These are phyloP conservation scores for Davidsoniella eucalypti DNA, from an alignment of 2,329 filamentous ascomycete species.

Conservation along the genomic window DNA sequence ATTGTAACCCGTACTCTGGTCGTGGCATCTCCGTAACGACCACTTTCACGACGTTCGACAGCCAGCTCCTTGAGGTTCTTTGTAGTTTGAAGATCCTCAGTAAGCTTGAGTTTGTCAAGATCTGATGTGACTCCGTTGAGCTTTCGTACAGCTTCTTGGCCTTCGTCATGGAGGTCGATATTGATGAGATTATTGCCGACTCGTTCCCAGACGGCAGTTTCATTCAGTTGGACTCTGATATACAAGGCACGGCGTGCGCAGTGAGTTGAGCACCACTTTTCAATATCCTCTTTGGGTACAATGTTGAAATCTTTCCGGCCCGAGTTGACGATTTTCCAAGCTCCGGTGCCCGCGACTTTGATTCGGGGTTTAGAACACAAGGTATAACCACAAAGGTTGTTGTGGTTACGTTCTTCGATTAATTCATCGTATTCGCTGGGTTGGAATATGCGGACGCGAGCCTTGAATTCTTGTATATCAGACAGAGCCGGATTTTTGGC, in stretches of 20 bases:
- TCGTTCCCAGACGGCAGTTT: constrained; percentile 74
- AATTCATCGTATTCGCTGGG: constrained; percentile 80
- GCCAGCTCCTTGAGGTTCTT: constrained; percentile 29
- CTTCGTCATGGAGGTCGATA: constrained; percentile 53
- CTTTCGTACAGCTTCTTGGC: constrained; percentile 31
- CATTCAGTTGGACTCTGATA: constrained; percentile 73
- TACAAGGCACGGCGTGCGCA: constrained; percentile 72
- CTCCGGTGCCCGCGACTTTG: constrained; percentile 37
- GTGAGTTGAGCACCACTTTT: constrained; percentile 71
- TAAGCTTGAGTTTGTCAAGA: constrained; percentile 27
- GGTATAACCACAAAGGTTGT: constrained; percentile 65
- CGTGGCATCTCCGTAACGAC: constrained; percentile 11
- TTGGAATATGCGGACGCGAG: constrained; percentile 56
- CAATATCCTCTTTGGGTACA: constrained; percentile 53
- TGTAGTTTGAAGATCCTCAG: constrained; percentile 25
- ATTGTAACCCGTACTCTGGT: constrained; percentile 15
- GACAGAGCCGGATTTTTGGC: constrained; percentile 34
- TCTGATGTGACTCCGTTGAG: constrained; percentile 22
- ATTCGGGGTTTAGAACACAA: constrained; percentile 55
- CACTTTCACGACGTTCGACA: constrained; percentile 29
- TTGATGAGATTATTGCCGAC: constrained; percentile 37
- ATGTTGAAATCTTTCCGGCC: constrained; percentile 44
- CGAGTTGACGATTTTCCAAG: constrained; percentile 48
- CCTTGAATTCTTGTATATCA: constrained; percentile 50
- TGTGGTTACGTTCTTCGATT: constrained; percentile 75